These are phyloP conservation scores for Aspergillus luchuensis DNA, from an alignment of 2,329 filamentous ascomycete species.

Conservation along the genomic window DNA sequence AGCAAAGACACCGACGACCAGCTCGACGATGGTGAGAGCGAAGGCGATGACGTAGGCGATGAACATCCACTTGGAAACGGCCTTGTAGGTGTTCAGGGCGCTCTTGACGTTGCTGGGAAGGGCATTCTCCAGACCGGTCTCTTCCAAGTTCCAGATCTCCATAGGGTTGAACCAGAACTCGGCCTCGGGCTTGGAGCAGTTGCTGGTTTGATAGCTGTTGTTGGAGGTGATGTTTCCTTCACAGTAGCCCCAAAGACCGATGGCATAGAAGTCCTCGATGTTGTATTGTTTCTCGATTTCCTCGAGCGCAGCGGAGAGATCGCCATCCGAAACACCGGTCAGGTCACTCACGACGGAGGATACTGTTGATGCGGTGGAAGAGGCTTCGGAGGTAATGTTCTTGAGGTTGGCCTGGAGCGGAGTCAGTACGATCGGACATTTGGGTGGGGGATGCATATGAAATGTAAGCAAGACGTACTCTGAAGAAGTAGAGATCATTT, in stretches of 20 bases:
- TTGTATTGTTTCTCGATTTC: conserved; percentile 51
- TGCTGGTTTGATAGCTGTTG: conserved; percentile 52
- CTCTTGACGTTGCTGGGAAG: conserved; percentile 68
- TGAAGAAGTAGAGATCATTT: conserved; percentile 59
- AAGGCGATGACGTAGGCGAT: conserved; percentile 76
- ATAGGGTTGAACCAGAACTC: conserved; percentile 77
- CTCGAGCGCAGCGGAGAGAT: conserved; percentile 41
- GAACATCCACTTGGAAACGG: conserved; percentile 78
- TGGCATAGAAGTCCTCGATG: conserved; percentile 75
- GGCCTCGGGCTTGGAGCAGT: conserved; percentile 71
- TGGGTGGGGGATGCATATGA: neutral
- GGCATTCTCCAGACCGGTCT: conserved; percentile 58
- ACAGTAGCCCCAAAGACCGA: conserved; percentile 90
- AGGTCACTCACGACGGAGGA: conserved; percentile 30
- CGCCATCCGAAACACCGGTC: conserved; percentile 40
- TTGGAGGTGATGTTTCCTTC: conserved; percentile 58
- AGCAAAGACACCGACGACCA: conserved; percentile 78
- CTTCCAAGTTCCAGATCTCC: conserved; percentile 64
- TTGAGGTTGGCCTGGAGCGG: conserved; percentile 57
- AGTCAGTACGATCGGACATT: conserved; percentile 11
- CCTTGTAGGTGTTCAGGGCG: conserved; percentile 72
- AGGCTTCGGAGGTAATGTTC: conserved; percentile 53
- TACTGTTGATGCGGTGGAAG: conserved; percentile 41
- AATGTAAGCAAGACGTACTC: conserved; percentile 34
- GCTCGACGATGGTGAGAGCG: conserved; percentile 67